Evolutionary conservation across 1,284 basidiomycete species (phyloP), one percentile per base, ranked within the genome.

Genomic region (Serendipita sp.): DNA sequence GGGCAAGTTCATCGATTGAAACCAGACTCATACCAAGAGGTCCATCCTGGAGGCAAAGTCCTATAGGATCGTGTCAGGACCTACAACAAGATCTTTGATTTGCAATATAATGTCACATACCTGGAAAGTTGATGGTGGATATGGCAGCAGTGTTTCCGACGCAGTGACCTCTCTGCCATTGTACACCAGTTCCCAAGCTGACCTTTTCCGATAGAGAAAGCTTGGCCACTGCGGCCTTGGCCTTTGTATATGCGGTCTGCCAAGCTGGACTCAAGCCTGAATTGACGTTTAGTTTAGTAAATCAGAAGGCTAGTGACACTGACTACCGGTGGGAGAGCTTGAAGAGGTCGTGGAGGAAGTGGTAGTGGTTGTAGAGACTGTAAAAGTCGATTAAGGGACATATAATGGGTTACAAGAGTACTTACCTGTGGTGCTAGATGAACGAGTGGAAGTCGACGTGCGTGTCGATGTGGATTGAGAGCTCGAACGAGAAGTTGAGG

Each of bases 91-190:
- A 38, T 3, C 12, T 3, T 5, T 30, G n/a, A 15, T 73, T 83
- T 74, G 2, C 90, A 74, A 70, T 88, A 91, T 30, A 90, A 74
- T 22, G 1, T 22, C 38, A 12, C 38, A 38, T 38, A 0, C 87
- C 87, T 1, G 79, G 77, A 72, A 86, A 90, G 45, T 76, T 76
- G 64, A 84, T 81, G 1, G 78, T 76, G 0, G 80, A 75, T 53
- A 89, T 79, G 3, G 82, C 72, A 3, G 78, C 78, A 2, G 79
- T 87, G 71, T 87, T 88, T 6, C 86, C 87, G 50, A 87, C 80
- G 15, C 53, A 58, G 2, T n/a, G 53, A 0, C 53, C 53, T 6
- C 32, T 22, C 30, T 58, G 53, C 53, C 4, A 38, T 34, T 35
- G 61, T 6, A 35, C 17, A 22, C 38, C 82, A 22, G 82, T 84